phyloP scores from a whole-genome alignment of 257 asterid species.

The Nicotiana knightiana region DNA sequence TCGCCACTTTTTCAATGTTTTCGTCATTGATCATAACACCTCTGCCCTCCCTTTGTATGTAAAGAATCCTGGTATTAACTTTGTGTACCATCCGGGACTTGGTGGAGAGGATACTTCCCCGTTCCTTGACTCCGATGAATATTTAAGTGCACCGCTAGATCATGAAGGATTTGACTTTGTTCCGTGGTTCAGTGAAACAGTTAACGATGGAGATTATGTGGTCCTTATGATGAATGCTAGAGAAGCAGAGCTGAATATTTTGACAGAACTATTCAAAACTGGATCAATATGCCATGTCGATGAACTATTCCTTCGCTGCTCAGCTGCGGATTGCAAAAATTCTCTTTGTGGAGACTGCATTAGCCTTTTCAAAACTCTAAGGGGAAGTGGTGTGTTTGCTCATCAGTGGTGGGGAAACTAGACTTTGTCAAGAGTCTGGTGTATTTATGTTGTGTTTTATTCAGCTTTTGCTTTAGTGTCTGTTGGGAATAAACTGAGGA shows the following conservation, averaged over 20 bases:
- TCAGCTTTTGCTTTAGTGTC: neutral
- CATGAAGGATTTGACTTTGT: constrained; percentile 64
- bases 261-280: constrained; percentile 45
- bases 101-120: constrained; percentile 28
- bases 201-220: constrained; percentile 56
- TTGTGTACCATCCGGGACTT: constrained; percentile 66
- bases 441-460: neutral
- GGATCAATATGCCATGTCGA: constrained; percentile 69
- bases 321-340: constrained; percentile 31
- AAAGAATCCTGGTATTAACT: constrained; percentile 60
- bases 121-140: constrained; percentile 43
- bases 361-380: constrained; percentile 42
- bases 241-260: constrained; percentile 48
- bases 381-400: constrained; percentile 69
- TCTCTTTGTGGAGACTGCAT: constrained; percentile 38
- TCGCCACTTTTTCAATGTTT: constrained; percentile 43
- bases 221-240: constrained; percentile 67
- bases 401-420: constrained; percentile 64
- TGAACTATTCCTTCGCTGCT: constrained; percentile 66
- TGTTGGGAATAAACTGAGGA: constrained; percentile 23
- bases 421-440: neutral
- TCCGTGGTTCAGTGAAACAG: constrained; percentile 65
- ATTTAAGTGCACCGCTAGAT: constrained; percentile 50
- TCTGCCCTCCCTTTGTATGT: constrained; percentile 61
- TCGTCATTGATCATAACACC: constrained; percentile 59